phyloP scores from a whole-genome alignment of 257 asterid species.

The Salvia splendens region DNA sequence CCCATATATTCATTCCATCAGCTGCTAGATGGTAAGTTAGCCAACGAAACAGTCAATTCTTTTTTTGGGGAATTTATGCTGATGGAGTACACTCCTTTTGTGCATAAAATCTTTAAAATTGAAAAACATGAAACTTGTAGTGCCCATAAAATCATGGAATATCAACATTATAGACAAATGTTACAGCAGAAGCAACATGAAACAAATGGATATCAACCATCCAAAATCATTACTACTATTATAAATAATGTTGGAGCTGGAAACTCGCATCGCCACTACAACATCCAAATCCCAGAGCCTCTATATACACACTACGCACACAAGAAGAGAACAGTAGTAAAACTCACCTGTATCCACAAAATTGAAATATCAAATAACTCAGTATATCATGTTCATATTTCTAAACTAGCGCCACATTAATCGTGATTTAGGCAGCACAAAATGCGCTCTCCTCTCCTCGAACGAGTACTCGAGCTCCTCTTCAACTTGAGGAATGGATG shows the following conservation, averaged over 20 bases:
- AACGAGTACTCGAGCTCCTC: slow-evolving; percentile 80
- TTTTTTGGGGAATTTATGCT: too few relatives aligned
- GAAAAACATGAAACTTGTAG: too few relatives aligned
- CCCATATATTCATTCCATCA: not conserved
- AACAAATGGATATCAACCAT: not conserved
- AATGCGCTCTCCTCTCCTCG: slow-evolving; percentile 84
- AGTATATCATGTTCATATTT: not conserved
- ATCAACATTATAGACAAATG: not conserved
- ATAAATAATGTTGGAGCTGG: not conserved
- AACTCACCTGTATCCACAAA: slow-evolving; percentile 18
- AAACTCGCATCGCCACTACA: slow-evolving; percentile 4
- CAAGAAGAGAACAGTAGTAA: not conserved
- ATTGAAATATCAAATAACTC: slow-evolving; percentile 13
- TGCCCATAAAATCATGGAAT: too few relatives aligned
- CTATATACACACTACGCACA: slow-evolving; percentile 28
- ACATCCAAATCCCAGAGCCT: slow-evolving; percentile 3
- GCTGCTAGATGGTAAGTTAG: not conserved
- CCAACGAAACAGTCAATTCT: not conserved
- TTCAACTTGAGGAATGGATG: slow-evolving; percentile 45
- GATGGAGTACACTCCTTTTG: too few relatives aligned
- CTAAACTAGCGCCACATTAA: slow-evolving; percentile 33
- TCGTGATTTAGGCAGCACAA: slow-evolving; percentile 45
- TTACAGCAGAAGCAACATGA: not conserved
- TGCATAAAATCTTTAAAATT: too few relatives aligned
- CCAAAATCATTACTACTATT: not conserved